phyloP scores from a whole-genome alignment of 2,329 filamentous ascomycete species.

The Trichophyton verrucosum region DNA sequence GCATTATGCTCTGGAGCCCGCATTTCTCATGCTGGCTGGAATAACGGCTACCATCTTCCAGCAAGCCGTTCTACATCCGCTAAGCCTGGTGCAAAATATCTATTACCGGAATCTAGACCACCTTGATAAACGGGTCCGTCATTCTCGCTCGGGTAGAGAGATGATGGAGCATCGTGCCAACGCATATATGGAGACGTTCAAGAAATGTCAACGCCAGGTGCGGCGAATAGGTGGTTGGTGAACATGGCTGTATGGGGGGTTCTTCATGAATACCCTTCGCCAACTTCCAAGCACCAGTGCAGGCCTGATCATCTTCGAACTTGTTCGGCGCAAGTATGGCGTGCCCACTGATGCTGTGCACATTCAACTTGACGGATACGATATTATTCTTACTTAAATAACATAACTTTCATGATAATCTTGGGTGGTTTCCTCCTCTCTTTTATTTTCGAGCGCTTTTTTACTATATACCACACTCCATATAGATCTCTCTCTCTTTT shows the following conservation, averaged over 20 bases:
- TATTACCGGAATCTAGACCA: conserved; percentile 49
- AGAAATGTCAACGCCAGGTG: conserved; percentile 42
- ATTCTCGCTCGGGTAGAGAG: conserved; percentile 28
- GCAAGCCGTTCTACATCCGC: conserved; percentile 47
- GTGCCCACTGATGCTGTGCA: conserved; percentile 40
- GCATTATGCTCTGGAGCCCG: conserved; percentile 51
- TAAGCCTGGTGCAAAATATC: conserved; percentile 47
- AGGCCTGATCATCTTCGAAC: conserved; percentile 52
- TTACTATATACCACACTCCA: not conserved
- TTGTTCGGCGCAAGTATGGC: conserved; percentile 50
- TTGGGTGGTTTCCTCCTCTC: not conserved
- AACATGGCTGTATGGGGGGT: conserved; percentile 46
- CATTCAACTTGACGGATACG: conserved; percentile 49
- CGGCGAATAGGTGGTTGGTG: conserved; percentile 42
- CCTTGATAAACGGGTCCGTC: conserved; percentile 42
- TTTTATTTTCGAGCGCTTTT: not conserved
- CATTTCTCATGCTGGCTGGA: conserved; percentile 49
- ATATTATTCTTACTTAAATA: conserved; percentile 43
- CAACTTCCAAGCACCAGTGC: conserved; percentile 54
- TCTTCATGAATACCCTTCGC: conserved; percentile 43
- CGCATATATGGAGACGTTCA: conserved; percentile 49
- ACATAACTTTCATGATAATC: not conserved
- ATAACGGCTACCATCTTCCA: conserved; percentile 47
- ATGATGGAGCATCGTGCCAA: conserved; percentile 45
- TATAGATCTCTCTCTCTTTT: not conserved